Conservation (phyloP, 345 rosid genomes). For the Physaria fendleri region DNA sequence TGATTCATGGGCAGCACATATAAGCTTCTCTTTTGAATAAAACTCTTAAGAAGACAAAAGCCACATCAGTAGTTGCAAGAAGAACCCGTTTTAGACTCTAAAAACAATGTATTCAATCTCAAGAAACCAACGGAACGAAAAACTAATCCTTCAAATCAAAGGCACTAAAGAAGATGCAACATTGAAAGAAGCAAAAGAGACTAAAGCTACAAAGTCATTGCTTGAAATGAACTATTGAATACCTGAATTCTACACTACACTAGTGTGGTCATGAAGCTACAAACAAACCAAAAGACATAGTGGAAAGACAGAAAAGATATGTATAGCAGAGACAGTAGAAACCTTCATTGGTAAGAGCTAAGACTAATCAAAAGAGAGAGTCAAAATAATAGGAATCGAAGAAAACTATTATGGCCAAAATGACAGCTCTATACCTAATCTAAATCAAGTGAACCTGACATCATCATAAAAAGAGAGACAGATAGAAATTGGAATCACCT, state of each 20-base stretch:
- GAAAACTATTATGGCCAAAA: not conserved
- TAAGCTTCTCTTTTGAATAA: too few species aligned
- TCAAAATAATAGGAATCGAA: not conserved
- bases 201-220: not conserved
- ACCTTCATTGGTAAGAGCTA: too few species aligned
- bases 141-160: not conserved
- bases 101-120: not conserved
- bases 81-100: not conserved
- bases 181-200: not conserved
- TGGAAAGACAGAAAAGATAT: not conserved
- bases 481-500: too few species aligned
- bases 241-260: not conserved
- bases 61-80: not conserved
- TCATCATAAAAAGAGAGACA: too few species aligned
- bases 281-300: not conserved
- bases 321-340: not conserved
- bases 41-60: not conserved
- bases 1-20: too few species aligned
- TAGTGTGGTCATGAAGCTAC: not conserved
- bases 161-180: not conserved
- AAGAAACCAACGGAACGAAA: not conserved
- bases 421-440: slow-evolving; percentile 13
- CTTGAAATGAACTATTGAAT: not conserved
- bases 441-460: too few species aligned
- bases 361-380: too few species aligned